Conservation (phyloP, 2,329 filamentous ascomycete genomes). For the Clonostachys solani region DNA sequence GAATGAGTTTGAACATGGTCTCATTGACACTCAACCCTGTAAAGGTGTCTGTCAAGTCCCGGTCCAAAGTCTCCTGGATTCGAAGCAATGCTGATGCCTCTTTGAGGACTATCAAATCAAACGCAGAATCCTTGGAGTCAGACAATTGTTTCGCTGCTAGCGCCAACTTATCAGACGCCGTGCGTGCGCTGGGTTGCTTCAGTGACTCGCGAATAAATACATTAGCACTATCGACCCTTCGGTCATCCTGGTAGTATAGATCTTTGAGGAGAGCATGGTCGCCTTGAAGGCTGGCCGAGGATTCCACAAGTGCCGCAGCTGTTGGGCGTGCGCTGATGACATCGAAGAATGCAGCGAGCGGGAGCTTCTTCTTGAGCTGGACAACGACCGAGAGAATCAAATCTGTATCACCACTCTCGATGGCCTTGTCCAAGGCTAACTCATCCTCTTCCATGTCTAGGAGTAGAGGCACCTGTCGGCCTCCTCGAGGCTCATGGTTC, state of each 20-base stretch:
- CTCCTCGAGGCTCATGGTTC: conserved; percentile 89
- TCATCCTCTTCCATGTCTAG: conserved; percentile 95
- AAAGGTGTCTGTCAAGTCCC: conserved; percentile 74
- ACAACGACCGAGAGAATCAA: conserved; percentile 86
- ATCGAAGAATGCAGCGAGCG: conserved; percentile 87
- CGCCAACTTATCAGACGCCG: conserved; percentile 81
- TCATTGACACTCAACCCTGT: conserved; percentile 84
- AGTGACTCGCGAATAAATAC: conserved; percentile 85
- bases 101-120: conserved; percentile 71
- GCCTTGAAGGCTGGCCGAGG: conserved; percentile 62
- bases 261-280: conserved; percentile 88
- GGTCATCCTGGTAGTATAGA: conserved; percentile 95
- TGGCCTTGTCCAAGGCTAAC: conserved; percentile 91
- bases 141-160: conserved; percentile 77
- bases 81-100: conserved; percentile 77
- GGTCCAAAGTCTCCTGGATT: conserved; percentile 83
- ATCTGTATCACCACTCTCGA: conserved; percentile 93
- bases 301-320: conserved; percentile 85
- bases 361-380: conserved; percentile 84
- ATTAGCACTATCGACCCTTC: conserved; percentile 80
- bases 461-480: conserved; percentile 91
- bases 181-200: conserved; percentile 62
- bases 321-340: conserved; percentile 81
- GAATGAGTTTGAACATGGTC: conserved; percentile 85
- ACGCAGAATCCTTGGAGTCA: conserved; percentile 74